These are phyloP conservation scores for Chlamydomonas sphaeroides DNA, from an alignment of 139 green algal species.

Conservation along the genomic window DNA sequence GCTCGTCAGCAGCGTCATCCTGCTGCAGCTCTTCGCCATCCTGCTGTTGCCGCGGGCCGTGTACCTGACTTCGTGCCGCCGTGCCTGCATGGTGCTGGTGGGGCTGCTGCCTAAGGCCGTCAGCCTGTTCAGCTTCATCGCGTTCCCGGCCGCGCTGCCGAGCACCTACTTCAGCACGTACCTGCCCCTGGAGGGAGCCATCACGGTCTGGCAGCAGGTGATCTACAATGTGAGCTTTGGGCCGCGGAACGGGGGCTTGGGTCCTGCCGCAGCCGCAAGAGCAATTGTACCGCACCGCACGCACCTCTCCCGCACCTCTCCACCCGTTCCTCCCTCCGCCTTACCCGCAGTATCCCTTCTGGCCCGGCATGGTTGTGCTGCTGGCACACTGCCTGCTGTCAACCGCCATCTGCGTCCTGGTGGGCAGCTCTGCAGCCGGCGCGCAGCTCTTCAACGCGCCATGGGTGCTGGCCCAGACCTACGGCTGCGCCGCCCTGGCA, in stretches of 20 bases:
- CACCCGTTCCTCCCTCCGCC: background rate
- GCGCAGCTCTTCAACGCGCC: background rate
- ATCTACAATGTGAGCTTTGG: conserved; percentile 20
- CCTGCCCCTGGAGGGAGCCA: conserved; percentile 26
- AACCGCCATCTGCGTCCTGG: background rate
- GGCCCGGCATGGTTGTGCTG: conserved; percentile 6
- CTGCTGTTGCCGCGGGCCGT: conserved; percentile 1
- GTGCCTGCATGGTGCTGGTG: background rate
- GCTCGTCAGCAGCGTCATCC: background rate
- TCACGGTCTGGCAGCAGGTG: conserved; percentile 20
- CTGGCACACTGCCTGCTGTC: conserved; percentile 14
- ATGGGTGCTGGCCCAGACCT: conserved; percentile 1
- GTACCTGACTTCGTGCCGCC: background rate
- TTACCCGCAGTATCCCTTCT: conserved; percentile 27
- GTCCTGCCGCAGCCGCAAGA: no score
- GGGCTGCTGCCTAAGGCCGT: conserved; percentile 22
- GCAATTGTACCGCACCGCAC: no score
- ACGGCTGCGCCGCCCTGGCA: background rate
- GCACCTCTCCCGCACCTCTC: no score
- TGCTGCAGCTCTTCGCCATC: background rate
- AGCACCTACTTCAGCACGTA: conserved; percentile 34
- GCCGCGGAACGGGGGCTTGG: background rate
- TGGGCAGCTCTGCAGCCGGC: background rate
- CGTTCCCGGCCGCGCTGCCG: background rate
- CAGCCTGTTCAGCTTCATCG: conserved; percentile 10